phyloP scores from a whole-genome alignment of 352 stramenopile genomes.

The Globisporangium rhizosaccharum region DNA sequence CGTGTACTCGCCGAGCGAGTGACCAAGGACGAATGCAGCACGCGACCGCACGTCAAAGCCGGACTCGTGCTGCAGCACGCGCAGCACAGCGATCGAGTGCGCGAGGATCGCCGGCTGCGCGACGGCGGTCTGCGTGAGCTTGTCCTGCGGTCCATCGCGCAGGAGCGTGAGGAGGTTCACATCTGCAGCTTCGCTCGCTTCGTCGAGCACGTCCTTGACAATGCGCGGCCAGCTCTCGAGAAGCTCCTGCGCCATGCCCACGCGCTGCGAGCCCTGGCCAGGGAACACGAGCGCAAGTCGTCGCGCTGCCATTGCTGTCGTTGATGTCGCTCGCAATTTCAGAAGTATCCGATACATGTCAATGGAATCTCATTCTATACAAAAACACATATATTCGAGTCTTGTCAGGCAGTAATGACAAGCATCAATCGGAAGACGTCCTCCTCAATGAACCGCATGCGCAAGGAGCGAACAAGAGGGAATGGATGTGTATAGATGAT shows the following conservation, averaged over 20 bases:
- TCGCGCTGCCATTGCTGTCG: slow-evolving; percentile 8
- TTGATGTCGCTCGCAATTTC: neutral
- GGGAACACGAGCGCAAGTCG: slow-evolving; percentile 74
- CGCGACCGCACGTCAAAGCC: slow-evolving; percentile 27
- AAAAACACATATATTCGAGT: too few relatives aligned
- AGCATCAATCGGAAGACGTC: too few relatives aligned
- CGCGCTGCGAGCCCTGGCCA: slow-evolving; percentile 77
- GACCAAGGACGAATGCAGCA: slow-evolving; percentile 53
- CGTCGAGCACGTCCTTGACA: slow-evolving; percentile 54
- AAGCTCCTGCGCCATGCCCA: slow-evolving; percentile 74
- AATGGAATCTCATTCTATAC: too few relatives aligned
- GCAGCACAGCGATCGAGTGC: slow-evolving; percentile 69
- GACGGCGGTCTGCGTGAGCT: slow-evolving; percentile 67
- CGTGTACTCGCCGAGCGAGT: slow-evolving; percentile 86
- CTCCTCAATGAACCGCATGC: too few relatives aligned
- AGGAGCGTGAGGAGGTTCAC: slow-evolving; percentile 54
- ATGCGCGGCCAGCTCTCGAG: slow-evolving; percentile 61
- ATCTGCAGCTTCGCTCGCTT: slow-evolving; percentile 68
- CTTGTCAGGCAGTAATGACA: too few relatives aligned
- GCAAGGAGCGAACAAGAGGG: too few relatives aligned
- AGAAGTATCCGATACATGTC: too few relatives aligned
- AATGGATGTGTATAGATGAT: too few relatives aligned
- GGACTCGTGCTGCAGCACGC: slow-evolving; percentile 59
- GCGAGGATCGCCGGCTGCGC: slow-evolving; percentile 79
- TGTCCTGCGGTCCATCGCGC: slow-evolving; percentile 46